Conservation (phyloP, 2,329 filamentous ascomycete genomes). For the Fusarium secorum region DNA sequence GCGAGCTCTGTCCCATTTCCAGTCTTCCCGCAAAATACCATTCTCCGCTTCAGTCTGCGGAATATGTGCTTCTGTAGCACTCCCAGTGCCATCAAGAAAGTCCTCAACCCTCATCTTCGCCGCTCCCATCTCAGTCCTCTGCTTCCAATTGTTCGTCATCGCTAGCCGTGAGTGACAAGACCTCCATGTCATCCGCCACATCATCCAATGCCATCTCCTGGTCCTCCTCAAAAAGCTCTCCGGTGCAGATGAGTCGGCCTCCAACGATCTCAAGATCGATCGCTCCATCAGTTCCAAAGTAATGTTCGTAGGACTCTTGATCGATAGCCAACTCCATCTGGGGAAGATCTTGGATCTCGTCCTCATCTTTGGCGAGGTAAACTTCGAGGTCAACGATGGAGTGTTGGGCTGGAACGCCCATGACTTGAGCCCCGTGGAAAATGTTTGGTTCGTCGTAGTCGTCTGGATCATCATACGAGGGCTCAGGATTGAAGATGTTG, state of each 20-base stretch:
- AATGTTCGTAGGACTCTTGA: constrained; percentile 36
- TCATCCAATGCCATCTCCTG: not conserved
- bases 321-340: constrained; percentile 46
- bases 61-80: not conserved
- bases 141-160: not conserved
- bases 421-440: constrained; percentile 41
- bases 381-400: constrained; percentile 43
- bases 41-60: not conserved
- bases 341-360: constrained; percentile 39
- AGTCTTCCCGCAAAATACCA: constrained; percentile 8
- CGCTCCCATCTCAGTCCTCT: too few relatives aligned
- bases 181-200: not conserved
- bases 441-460: constrained; percentile 33
- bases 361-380: constrained; percentile 41
- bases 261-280: constrained; percentile 43
- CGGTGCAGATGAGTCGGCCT: constrained; percentile 30
- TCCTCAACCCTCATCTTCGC: not conserved
- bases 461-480: constrained; percentile 36
- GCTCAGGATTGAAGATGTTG: constrained; percentile 32
- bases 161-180: not conserved
- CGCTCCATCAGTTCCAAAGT: constrained; percentile 32
- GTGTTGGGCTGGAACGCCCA: not conserved
- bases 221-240: constrained; percentile 17
- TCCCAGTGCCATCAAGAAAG: not conserved
- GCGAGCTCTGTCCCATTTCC: not conserved